Percentiles rank a stretch among this genome's conserved stretches.
phyloP scores from a whole-genome alignment of 176 grass and related monocot genomes.

The Calamus simplicifolius region DNA sequence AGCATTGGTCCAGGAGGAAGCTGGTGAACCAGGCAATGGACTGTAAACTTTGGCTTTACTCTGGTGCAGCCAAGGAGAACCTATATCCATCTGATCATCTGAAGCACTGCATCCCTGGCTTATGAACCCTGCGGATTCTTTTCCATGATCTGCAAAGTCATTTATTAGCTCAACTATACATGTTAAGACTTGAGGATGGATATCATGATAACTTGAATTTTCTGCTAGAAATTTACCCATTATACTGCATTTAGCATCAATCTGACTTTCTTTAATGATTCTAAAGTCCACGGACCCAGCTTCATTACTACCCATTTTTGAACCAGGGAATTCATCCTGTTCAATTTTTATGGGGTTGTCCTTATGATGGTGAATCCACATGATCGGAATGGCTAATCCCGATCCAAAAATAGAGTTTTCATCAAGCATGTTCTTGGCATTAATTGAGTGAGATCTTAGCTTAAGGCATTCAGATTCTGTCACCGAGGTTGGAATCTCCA shows the following conservation, averaged over 20 bases:
- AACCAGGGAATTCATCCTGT: constrained; percentile 16
- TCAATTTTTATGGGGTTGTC: constrained; percentile 8
- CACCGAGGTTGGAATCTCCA: constrained; percentile 49
- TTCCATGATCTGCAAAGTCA: constrained; percentile 8
- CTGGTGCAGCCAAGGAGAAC: constrained; percentile 3
- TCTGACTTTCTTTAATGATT: constrained; percentile 12
- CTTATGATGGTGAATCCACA: constrained; percentile 28
- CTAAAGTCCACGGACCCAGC: constrained; percentile 1
- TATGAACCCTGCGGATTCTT: constrained; percentile 13
- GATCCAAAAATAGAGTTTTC: constrained; percentile 32
- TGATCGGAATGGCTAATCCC: constrained; percentile 47
- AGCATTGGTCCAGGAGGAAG: constrained; percentile 41
- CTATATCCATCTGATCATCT: constrained; percentile 3
- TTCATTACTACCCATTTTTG: constrained; percentile 13
- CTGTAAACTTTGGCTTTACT: constrained; percentile 23
- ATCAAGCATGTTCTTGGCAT: constrained; percentile 7
- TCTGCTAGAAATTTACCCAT: constrained; percentile 6
- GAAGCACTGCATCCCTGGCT: neutral
- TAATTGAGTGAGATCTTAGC: constrained; percentile 15
- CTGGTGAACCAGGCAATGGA: constrained; percentile 45
- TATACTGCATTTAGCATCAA: constrained; percentile 16
- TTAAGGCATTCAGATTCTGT: constrained; percentile 22
- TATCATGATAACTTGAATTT: constrained; percentile 21
- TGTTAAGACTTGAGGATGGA: constrained; percentile 1
- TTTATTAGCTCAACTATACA: constrained; percentile 19